phyloP scores from a whole-genome alignment of 2,329 filamentous ascomycete species.

The Cytospora schulzeri region DNA sequence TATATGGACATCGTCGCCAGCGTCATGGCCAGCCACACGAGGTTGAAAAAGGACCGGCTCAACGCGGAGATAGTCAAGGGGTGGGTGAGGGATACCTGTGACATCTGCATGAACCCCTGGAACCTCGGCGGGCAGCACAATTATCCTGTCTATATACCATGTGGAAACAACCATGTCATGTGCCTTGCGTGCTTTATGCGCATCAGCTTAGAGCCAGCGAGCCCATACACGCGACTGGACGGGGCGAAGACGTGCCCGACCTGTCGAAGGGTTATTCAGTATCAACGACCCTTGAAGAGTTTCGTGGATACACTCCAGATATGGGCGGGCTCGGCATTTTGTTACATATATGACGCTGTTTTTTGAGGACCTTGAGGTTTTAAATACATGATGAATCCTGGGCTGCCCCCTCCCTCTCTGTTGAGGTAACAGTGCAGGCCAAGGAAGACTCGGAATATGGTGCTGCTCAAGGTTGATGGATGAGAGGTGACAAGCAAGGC shows the following conservation, averaged over 20 bases:
- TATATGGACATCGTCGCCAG: not conserved
- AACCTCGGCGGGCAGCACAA: not conserved
- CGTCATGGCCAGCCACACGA: not conserved
- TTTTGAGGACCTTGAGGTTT: not conserved
- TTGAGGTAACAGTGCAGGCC: too few species aligned
- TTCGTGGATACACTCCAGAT: not conserved
- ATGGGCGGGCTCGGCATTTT: not conserved
- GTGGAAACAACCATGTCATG: not conserved
- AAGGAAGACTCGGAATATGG: too few species aligned
- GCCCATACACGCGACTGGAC: not conserved
- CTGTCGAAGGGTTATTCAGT: not conserved
- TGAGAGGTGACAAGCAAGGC: too few species aligned
- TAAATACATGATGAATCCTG: too few species aligned
- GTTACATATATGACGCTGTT: not conserved
- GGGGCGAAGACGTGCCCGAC: not conserved
- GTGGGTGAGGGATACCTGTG: not conserved
- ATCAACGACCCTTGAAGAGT: fast-evolving
- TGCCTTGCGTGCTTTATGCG: slow-evolving; percentile 2
- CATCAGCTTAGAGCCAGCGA: not conserved
- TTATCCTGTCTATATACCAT: not conserved
- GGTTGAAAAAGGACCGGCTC: not conserved
- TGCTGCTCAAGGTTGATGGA: too few species aligned
- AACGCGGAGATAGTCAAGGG: not conserved
- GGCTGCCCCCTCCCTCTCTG: too few species aligned
- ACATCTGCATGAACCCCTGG: not conserved